A percentile compares a stretch with the other conserved stretches of the same genome.
Conservation (phyloP, 140 eudicot species). For the Ambrosia hybrid region DNA sequence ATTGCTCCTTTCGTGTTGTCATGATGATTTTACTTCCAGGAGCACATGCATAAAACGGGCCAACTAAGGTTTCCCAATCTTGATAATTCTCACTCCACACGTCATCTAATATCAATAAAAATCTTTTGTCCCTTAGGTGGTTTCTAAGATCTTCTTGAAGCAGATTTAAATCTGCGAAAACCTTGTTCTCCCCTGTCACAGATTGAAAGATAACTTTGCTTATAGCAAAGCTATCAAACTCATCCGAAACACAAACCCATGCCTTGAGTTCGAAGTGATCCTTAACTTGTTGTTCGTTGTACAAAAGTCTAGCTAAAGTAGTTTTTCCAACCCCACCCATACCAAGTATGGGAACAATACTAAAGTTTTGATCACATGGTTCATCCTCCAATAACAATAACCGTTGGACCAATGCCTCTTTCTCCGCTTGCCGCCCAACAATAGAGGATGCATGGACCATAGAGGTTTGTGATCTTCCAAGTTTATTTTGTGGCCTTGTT, state of each 20-base stretch:
- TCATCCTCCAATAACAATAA: neutral
- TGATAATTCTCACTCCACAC: neutral
- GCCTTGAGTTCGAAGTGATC: neutral
- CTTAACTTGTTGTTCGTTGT: neutral
- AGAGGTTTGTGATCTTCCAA: neutral
- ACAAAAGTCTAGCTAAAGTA: neutral
- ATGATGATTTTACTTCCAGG: constrained; percentile 7
- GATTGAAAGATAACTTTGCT: neutral
- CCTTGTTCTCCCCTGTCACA: neutral
- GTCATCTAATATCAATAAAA: constrained; percentile 40
- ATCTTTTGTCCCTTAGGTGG: constrained; percentile 19
- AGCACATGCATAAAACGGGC: neutral
- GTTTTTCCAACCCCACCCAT: neutral
- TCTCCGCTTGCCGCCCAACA: neutral
- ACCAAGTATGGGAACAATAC: constrained; percentile 10
- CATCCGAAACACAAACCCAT: neutral
- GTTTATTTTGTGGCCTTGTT: neutral
- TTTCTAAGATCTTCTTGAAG: constrained; percentile 7
- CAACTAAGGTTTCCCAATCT: too few relatives aligned
- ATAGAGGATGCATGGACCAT: neutral
- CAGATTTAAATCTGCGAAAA: neutral
- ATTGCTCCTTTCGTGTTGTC: constrained; percentile 22
- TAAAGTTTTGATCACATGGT: neutral
- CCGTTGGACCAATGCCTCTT: neutral
- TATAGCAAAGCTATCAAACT: neutral